A percentile compares a stretch with the other conserved stretches of the same genome.
Evolutionary conservation across 306 rosid species (phyloP).

Genomic region (Fagus sylvatica): DNA sequence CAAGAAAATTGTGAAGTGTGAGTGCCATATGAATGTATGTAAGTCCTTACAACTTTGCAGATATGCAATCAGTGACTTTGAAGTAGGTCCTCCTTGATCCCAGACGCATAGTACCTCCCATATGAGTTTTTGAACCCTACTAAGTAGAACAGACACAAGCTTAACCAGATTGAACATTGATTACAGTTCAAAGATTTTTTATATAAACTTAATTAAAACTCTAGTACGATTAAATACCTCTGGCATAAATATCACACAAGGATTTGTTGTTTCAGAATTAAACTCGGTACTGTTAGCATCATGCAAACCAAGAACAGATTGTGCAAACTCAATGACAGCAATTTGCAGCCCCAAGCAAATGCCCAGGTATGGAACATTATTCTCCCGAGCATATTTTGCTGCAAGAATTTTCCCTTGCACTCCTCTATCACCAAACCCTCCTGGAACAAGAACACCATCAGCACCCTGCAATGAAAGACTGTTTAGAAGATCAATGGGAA

Average conservation of each 20-base stretch:
- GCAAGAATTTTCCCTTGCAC: constrained; percentile 93
- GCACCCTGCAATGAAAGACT: constrained; percentile 65
- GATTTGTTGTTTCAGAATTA: constrained; percentile 66
- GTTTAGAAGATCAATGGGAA: constrained; percentile 17
- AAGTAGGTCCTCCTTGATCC: constrained; percentile 91
- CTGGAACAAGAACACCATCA: constrained; percentile 87
- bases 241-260: constrained; percentile 92
- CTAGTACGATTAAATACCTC: constrained; percentile 49
- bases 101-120: constrained; percentile 99
- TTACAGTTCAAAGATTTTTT: not conserved
- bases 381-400: constrained; percentile 82
- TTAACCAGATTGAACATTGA: constrained; percentile 14
- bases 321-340: constrained; percentile 89
- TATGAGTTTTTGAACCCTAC: constrained; percentile 91
- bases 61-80: constrained; percentile 65
- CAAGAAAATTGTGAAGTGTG: constrained; percentile 7
- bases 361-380: constrained; percentile 77
- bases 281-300: constrained; percentile 90
- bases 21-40: not conserved
- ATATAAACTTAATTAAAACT: not conserved
- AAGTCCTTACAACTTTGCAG: constrained; percentile 83
- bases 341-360: constrained; percentile 94
- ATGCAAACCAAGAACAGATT: constrained; percentile 70
- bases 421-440: constrained; percentile 97
- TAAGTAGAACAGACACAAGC: constrained; percentile 9